Conservation (phyloP, 768 basidiomycete species). For the Russula dissimulans region DNA sequence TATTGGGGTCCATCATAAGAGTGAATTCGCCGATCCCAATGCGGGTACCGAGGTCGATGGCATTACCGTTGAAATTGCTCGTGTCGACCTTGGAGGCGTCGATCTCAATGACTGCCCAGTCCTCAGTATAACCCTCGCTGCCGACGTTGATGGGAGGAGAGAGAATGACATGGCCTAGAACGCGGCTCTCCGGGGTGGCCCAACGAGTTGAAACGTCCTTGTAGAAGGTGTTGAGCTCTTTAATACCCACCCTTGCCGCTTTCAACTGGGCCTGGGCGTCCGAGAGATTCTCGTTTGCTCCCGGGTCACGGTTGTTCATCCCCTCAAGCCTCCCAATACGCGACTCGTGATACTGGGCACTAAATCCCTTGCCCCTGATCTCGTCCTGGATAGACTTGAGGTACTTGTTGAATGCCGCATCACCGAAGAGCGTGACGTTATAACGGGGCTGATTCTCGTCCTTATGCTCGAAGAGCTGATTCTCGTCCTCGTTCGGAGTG, state of each 20-base stretch:
- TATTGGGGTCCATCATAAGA: background rate
- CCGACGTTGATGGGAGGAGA: background rate
- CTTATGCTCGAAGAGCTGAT: slow-evolving; percentile 23
- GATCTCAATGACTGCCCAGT: background rate
- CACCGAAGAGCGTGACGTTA: slow-evolving; percentile 28
- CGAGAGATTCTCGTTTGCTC: background rate
- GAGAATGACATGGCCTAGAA: background rate
- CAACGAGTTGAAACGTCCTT: background rate
- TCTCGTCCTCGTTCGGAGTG: slow-evolving; percentile 18
- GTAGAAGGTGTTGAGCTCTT: background rate
- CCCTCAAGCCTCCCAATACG: background rate
- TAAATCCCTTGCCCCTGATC: background rate
- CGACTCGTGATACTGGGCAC: background rate
- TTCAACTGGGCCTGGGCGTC: background rate
- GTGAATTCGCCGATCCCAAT: too few species aligned
- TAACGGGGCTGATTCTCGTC: slow-evolving; percentile 19
- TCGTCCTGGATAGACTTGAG: slow-evolving; percentile 24
- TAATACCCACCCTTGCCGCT: background rate
- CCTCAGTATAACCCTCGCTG: background rate
- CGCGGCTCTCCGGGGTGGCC: background rate
- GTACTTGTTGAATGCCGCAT: slow-evolving; percentile 22
- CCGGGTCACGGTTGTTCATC: background rate
- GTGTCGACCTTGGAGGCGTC: background rate
- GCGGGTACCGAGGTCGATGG: background rate
- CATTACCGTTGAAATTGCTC: background rate